Evolutionary conservation across 2,329 filamentous ascomycete species (phyloP), one percentile per base, ranked within the genome.

Genomic region (Epichloe sp.): DNA sequence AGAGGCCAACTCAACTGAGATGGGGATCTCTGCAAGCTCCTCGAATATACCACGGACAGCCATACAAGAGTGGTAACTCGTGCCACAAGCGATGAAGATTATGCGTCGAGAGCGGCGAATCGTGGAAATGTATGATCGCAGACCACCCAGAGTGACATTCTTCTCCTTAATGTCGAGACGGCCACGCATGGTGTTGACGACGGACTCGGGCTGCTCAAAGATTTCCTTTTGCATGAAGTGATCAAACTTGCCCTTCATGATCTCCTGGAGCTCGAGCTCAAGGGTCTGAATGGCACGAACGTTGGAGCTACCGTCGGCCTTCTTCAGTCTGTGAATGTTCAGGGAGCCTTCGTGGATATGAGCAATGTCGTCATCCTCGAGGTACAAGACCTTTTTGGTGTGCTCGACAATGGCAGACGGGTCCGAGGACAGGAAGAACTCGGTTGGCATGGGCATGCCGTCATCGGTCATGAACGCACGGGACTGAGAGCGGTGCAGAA

Each of bases 221-320:
- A 98, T 98, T 71, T 98, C 93, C 82, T 98, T 98, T 71, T 98
- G 93, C 93, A 98, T 98, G 79, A 96, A 98, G 76, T 98, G 93
- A 71, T 98, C 93, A 72, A 97, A 98, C 69, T 93, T 94, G 71
- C 93, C 93, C 85, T 98, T 98, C 93, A 98, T 98, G 73, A 98
- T 98, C 77, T 98, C 90, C 77, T 98, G 93, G 58, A 98, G 85
- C 78, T 98, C 89, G 48, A 98, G 86, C 78, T 98, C 93, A 52
- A 98, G 82, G 51, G 93, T 98, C 79, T 98, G 93, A 69, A 98
- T 98, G 62, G 87, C 88, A 68, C 93, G 90, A 61, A 97, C 89
- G 67, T 97, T 96, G 72, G 88, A 95, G 66, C 86, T 90, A 60
- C 91, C 91, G 67, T 97, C 91, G 61, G 90, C 86, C 82, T 97